Conservation (phyloP, 768 basidiomycete genomes). For the Boletus bicolor region DNA sequence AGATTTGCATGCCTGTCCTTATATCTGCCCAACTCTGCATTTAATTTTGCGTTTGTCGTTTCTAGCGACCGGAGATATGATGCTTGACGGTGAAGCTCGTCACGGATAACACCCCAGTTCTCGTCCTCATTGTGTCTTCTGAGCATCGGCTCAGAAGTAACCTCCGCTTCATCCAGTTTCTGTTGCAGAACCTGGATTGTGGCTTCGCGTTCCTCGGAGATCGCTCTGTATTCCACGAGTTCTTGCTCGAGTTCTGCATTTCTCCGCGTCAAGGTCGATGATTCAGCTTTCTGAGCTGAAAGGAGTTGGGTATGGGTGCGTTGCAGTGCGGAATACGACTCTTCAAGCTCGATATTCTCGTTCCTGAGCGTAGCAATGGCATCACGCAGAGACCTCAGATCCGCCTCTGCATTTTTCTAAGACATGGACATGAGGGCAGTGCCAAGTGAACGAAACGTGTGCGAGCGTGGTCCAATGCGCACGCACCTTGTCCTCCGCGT, state of each 20-base stretch:
- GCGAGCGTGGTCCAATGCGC: not conserved
- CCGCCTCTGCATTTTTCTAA: constrained; percentile 49
- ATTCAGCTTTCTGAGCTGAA: constrained; percentile 49
- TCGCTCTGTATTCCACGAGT: constrained; percentile 38
- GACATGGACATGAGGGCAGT: not conserved
- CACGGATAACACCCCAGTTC: constrained; percentile 60
- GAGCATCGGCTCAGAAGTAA: constrained; percentile 31
- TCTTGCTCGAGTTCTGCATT: constrained; percentile 47
- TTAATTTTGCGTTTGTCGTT: constrained; percentile 52
- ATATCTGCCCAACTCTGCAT: constrained; percentile 49
- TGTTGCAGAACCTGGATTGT: constrained; percentile 45
- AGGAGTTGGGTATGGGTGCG: constrained; percentile 49
- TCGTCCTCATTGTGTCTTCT: constrained; percentile 42
- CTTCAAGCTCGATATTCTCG: constrained; percentile 59
- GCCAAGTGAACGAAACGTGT: not conserved
- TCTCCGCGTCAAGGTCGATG: constrained; percentile 47
- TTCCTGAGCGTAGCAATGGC: constrained; percentile 50
- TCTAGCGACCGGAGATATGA: constrained; percentile 60
- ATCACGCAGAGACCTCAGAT: constrained; percentile 50
- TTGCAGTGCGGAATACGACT: constrained; percentile 47
- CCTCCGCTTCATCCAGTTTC: constrained; percentile 44
- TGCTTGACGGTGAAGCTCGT: constrained; percentile 67
- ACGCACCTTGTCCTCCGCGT: constrained; percentile 60
- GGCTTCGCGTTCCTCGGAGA: constrained; percentile 41
- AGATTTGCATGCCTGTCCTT: constrained; percentile 56